Evolutionary conservation across 2,329 filamentous ascomycete genomes (phyloP).

Genomic region (Alternaria triticimaculans): DNA sequence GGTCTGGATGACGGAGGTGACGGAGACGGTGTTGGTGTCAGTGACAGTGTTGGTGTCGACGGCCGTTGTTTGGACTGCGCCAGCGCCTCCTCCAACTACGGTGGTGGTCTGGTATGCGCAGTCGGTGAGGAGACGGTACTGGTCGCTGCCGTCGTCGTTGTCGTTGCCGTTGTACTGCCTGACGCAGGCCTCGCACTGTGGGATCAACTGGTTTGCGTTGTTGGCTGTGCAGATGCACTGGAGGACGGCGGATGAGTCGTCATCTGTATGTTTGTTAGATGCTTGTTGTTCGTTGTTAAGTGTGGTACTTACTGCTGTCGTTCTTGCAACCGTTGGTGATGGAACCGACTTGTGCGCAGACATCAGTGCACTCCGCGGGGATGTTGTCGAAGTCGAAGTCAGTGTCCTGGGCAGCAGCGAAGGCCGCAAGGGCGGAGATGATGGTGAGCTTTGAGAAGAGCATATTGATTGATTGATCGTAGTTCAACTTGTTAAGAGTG

Average conservation of each 20-base stretch:
- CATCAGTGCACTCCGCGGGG: slow-evolving; percentile 34
- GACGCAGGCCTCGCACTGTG: slow-evolving; percentile 42
- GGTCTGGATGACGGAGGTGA: background rate
- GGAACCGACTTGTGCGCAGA: slow-evolving; percentile 35
- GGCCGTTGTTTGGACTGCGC: background rate
- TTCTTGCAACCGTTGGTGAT: slow-evolving; percentile 35
- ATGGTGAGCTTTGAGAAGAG: slow-evolving; percentile 35
- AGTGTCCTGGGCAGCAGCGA: slow-evolving; percentile 31
- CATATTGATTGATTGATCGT: slow-evolving; percentile 17
- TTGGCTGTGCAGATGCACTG: slow-evolving; percentile 40
- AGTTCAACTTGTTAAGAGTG: background rate
- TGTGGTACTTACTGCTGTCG: slow-evolving; percentile 18
- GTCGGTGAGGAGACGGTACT: background rate
- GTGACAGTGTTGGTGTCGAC: background rate
- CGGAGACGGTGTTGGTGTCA: background rate
- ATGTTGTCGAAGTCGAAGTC: slow-evolving; percentile 37
- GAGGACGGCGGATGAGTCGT: slow-evolving; percentile 26
- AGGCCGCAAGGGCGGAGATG: slow-evolving; percentile 25
- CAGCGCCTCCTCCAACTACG: background rate
- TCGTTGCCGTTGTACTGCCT: slow-evolving; percentile 24
- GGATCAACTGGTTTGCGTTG: slow-evolving; percentile 32
- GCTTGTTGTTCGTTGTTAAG: background rate
- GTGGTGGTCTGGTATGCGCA: slow-evolving; percentile 1
- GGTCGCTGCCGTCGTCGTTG: slow-evolving; percentile 18
- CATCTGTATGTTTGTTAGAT: slow-evolving; percentile 11